phyloP scores from a whole-genome alignment of 1,284 basidiomycete genomes.

The Cryptococcus hybrid region DNA sequence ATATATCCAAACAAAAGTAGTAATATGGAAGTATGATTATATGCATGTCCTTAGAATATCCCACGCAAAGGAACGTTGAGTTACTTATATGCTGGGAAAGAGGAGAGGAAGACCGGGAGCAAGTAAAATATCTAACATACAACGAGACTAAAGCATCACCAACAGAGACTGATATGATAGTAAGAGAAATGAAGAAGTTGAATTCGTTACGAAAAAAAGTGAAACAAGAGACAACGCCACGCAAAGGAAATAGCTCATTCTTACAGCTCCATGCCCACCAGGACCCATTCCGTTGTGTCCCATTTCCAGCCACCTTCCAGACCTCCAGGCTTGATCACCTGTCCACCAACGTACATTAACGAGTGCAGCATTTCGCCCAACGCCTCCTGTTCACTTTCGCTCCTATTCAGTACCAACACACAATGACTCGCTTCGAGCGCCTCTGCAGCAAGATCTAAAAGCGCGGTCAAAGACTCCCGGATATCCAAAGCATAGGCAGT shows the following conservation, averaged over 20 bases:
- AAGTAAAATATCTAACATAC: neutral
- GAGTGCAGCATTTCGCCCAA: conserved; percentile 46
- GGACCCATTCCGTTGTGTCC: conserved; percentile 44
- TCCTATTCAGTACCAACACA: conserved; percentile 42
- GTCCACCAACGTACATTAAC: conserved; percentile 48
- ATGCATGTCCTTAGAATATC: neutral
- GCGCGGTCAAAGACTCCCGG: conserved; percentile 44
- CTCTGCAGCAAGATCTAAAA: conserved; percentile 47
- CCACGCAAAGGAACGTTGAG: too few species aligned
- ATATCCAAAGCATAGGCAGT: conserved; percentile 36
- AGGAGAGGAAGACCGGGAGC: neutral
- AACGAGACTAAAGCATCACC: neutral
- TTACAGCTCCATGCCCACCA: conserved; percentile 49
- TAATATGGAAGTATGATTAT: neutral
- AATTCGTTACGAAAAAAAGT: neutral
- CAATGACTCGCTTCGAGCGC: conserved; percentile 38
- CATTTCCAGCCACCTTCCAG: conserved; percentile 45
- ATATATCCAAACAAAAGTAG: too few species aligned
- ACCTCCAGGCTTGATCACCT: conserved; percentile 35
- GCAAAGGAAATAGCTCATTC: neutral
- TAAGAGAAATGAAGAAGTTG: neutral
- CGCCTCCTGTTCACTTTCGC: conserved; percentile 38
- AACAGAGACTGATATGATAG: neutral
- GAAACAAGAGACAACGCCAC: neutral
- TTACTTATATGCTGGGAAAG: too few species aligned